phyloP scores from a whole-genome alignment of 148 eudicot species.

The Vaccinium darrowii region DNA sequence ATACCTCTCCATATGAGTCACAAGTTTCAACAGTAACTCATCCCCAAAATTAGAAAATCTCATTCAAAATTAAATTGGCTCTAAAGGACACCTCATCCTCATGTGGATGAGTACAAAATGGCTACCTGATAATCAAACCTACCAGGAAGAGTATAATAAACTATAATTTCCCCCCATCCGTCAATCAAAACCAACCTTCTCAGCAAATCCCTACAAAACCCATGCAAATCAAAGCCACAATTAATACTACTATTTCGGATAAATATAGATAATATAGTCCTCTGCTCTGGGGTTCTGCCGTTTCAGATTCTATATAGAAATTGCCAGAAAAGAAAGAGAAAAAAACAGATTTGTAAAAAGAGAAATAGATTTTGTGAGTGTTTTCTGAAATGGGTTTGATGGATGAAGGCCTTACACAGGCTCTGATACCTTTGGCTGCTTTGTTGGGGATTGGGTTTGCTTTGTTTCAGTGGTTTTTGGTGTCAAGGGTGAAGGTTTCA shows the following conservation, averaged over 20 bases:
- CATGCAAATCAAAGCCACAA: constrained; percentile 6
- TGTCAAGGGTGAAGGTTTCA: constrained; percentile 16
- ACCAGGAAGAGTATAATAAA: neutral
- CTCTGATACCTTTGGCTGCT: constrained; percentile 15
- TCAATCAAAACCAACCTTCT: constrained; percentile 18
- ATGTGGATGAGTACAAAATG: neutral
- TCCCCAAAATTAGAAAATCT: too few relatives aligned
- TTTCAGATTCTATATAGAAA: neutral
- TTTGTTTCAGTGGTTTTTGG: constrained; percentile 18
- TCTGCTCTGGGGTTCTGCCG: neutral
- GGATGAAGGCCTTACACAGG: constrained; percentile 13
- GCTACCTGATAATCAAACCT: constrained; percentile 18
- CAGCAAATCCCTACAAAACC: neutral
- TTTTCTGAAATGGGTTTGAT: constrained; percentile 10
- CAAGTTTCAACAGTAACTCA: too few relatives aligned
- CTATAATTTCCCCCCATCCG: neutral
- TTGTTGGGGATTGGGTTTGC: constrained; percentile 17
- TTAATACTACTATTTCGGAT: neutral
- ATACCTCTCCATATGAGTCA: too few relatives aligned
- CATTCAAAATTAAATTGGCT: neutral
- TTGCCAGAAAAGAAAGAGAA: neutral
- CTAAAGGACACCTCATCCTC: neutral
- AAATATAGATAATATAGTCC: neutral
- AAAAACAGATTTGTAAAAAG: neutral
- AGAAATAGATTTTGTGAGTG: neutral